Base-by-base conservation (phyloP, 2,329 filamentous ascomycete species). In the Fusarium continuum region DNA sequence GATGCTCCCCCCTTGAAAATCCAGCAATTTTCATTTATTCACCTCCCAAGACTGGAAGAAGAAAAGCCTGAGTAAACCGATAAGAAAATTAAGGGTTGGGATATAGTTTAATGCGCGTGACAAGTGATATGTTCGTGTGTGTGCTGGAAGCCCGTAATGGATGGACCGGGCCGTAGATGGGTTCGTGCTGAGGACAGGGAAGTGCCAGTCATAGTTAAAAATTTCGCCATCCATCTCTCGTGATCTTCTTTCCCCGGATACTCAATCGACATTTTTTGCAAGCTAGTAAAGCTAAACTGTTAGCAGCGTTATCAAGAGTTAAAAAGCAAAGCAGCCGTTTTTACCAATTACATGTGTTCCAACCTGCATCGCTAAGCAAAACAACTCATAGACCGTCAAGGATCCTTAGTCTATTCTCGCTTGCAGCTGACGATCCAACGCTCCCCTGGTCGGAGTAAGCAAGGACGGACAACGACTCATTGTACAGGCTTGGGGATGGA, bases 401-500 rank as follows among this genome's bases (percentile, higher is more conserved):
- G 61, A 45, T 60, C 50, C 19, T 43, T 46, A 45, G 29, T 58
- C 29, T 59, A 46, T 41, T 45, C 47, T 51, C 48, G 55, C 49
- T 46, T 59, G 53, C 55, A 45, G 34, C 51, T 52, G 57, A 51
- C 39, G 43, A 64, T 55, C 60, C 51, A 26, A 55, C 52, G 50
- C 39, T 54, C 60, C n/a, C 63, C 51, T 32, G 54, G 65, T 61
- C 40, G 46, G 39, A 31, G 25, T 28, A 31, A 43, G 22, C 17
- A 16, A 19, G 8, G 41, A 48, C 39, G 31, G 38, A 54, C 40
- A 22, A 59, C 41, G 25, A 25, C 26, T 41, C 46, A 28, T 8
- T 22, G 22, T 22, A 20, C 20, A 17, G 26, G 34, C 25, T 48
- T 53, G 44, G 52, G 29, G 10, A 62, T 65, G 62, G 56, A 54